Percentiles rank a stretch among this genome's conserved stretches.
These are phyloP conservation scores for Penicillium pancosmium DNA, from an alignment of 495 filamentous ascomycete species.

Conservation along the genomic window DNA sequence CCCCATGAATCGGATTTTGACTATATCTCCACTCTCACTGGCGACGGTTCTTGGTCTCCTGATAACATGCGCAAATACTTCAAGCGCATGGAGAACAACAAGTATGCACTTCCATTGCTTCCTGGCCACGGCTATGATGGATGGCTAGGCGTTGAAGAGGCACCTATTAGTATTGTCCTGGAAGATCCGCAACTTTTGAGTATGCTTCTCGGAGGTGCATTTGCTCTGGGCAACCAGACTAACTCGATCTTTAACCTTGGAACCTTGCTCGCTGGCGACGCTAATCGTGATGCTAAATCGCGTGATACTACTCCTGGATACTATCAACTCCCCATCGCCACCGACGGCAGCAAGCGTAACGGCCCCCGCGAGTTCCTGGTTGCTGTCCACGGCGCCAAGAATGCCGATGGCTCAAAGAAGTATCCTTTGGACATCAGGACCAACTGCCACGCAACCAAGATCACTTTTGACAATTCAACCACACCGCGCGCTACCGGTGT, in stretches of 20 bases:
- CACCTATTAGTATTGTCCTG: slow-evolving; percentile 50
- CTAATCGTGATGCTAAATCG: slow-evolving; percentile 47
- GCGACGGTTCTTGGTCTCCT: slow-evolving; percentile 45
- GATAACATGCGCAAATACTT: slow-evolving; percentile 50
- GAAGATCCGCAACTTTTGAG: slow-evolving; percentile 55
- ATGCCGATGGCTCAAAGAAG: slow-evolving; percentile 53
- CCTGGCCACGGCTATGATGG: slow-evolving; percentile 61
- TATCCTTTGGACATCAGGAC: slow-evolving; percentile 62
- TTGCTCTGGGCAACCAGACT: slow-evolving; percentile 48
- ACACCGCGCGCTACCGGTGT: slow-evolving; percentile 62
- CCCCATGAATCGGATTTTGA: slow-evolving; percentile 52
- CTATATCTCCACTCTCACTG: slow-evolving; percentile 44
- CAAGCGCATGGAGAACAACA: slow-evolving; percentile 52
- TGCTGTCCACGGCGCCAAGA: slow-evolving; percentile 50
- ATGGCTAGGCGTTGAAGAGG: slow-evolving; percentile 55
- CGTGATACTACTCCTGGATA: slow-evolving; percentile 47
- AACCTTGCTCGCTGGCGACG: slow-evolving; percentile 52
- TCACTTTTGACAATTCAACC: slow-evolving; percentile 53
- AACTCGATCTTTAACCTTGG: slow-evolving; percentile 41
- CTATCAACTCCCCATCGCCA: slow-evolving; percentile 57
- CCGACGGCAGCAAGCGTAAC: slow-evolving; percentile 49
- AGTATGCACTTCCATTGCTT: slow-evolving; percentile 46
- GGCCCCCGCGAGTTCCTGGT: slow-evolving; percentile 58
- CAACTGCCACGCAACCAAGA: slow-evolving; percentile 62
- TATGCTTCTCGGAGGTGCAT: slow-evolving; percentile 52